Percentiles rank a stretch among this genome's conserved stretches.
Conservation (phyloP, 441 rosid genomes). For the Viola pubescens region DNA sequence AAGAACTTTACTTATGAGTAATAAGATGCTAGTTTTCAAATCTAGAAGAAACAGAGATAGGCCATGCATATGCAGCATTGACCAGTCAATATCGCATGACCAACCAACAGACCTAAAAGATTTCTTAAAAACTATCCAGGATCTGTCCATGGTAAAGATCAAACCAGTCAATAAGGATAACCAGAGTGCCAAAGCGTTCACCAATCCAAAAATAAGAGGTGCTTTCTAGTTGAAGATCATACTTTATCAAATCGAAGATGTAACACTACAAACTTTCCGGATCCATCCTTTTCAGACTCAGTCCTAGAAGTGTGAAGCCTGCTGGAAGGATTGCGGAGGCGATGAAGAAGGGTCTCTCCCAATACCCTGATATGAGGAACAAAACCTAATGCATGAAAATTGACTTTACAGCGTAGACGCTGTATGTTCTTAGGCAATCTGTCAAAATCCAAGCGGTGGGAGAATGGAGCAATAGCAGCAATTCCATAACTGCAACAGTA, state of each 20-base stretch:
- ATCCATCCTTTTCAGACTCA: conserved; percentile 29
- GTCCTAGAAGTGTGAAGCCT: conserved; percentile 30
- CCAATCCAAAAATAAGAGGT: not conserved
- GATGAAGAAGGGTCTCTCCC: conserved; percentile 69
- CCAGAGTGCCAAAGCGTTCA: conserved; percentile 3
- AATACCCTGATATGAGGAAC: conserved; percentile 70
- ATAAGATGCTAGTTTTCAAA: not conserved
- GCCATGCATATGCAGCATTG: not conserved
- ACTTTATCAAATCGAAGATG: conserved; percentile 98
- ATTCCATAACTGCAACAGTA: conserved; percentile 60
- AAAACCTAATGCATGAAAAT: conserved; percentile 76
- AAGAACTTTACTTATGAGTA: not conserved
- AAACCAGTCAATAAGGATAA: not conserved
- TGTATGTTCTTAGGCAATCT: conserved; percentile 68
- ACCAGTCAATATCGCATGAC: not conserved
- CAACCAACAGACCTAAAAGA: not conserved
- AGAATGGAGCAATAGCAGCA: conserved; percentile 91
- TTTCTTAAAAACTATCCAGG: not conserved
- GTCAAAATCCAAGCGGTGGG: conserved; percentile 90
- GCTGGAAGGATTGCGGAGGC: conserved; percentile 52
- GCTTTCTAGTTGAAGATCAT: not conserved
- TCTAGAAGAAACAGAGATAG: not conserved
- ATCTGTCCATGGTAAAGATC: not conserved
- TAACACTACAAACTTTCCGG: conserved; percentile 72
- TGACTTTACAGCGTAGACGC: conserved; percentile 86